Percentiles rank a stretch among this genome's conserved stretches.
Conservation (phyloP, 2,329 filamentous ascomycete species). For the Xylariaceae sp. region DNA sequence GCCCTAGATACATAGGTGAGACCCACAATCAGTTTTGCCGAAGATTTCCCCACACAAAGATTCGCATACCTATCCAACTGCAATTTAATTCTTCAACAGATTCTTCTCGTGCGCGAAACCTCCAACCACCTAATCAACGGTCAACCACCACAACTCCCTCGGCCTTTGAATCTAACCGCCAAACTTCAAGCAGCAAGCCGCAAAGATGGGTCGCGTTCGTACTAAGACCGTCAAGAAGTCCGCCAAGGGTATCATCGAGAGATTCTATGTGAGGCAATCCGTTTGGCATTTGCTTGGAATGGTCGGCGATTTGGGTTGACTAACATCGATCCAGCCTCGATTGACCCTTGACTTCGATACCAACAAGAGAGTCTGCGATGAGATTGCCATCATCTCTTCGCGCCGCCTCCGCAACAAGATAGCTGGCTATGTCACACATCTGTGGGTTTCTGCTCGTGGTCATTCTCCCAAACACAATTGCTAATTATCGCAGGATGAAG, state of each 20-base stretch:
- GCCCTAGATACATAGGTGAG: constrained; percentile 25
- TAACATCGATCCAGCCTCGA: constrained; percentile 69
- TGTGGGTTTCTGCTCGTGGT: constrained; percentile 34
- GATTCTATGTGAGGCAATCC: constrained; percentile 16
- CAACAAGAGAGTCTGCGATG: constrained; percentile 99
- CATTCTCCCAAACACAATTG: background rate
- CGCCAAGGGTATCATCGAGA: constrained; percentile 93
- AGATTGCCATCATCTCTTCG: constrained; percentile 98
- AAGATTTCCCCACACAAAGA: constrained; percentile 30
- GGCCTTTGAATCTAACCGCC: constrained; percentile 9
- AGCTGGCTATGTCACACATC: constrained; percentile 95
- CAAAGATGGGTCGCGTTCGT: constrained; percentile 66
- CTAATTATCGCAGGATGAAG: constrained; percentile 65
- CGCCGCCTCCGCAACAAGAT: constrained; percentile 99
- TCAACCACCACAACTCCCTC: constrained; percentile 38
- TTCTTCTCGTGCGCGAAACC: constrained; percentile 20
- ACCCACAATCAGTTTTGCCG: constrained; percentile 25
- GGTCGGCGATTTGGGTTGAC: constrained; percentile 55
- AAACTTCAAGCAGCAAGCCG: constrained; percentile 29
- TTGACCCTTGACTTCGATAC: constrained; percentile 99
- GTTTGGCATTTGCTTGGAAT: background rate
- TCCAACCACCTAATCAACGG: constrained; percentile 19
- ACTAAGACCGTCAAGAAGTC: constrained; percentile 69
- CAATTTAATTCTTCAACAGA: constrained; percentile 15
- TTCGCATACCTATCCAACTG: constrained; percentile 21